Conservation (phyloP, 192 early-diverging fungal genomes). For the Podila verticillata region DNA sequence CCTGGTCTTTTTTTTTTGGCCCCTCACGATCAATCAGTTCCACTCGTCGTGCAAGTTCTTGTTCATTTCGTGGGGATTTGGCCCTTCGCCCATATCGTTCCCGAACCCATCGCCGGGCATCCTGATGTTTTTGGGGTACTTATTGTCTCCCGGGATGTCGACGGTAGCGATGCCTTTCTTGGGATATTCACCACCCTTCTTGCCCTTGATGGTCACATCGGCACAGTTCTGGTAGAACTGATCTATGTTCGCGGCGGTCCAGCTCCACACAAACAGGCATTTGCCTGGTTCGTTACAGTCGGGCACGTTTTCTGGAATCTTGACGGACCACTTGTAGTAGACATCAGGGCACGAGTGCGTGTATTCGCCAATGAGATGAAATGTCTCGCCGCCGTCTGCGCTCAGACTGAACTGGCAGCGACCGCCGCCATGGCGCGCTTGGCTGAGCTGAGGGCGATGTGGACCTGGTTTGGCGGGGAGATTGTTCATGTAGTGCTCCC, state of each 20-base stretch:
- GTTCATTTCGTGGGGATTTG: neutral
- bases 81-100: constrained; percentile 25
- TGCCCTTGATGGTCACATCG: constrained; percentile 66
- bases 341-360: constrained; percentile 50
- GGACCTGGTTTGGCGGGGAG: neutral
- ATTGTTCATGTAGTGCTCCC: neutral
- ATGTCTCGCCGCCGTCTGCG: constrained; percentile 70
- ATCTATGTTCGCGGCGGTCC: constrained; percentile 70
- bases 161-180: constrained; percentile 25
- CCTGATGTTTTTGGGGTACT: neutral
- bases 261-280: constrained; percentile 62
- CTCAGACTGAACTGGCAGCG: constrained; percentile 73
- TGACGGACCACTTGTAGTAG: constrained; percentile 50
- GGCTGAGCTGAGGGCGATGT: constrained; percentile 14
- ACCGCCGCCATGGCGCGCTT: constrained; percentile 71
- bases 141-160: constrained; percentile 10
- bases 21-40: neutral
- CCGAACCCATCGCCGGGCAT: constrained; percentile 16
- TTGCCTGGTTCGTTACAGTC: constrained; percentile 20
- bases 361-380: constrained; percentile 45
- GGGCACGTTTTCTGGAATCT: constrained; percentile 50
- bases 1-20: too few species aligned
- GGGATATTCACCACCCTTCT: constrained; percentile 13
- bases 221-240: constrained; percentile 84
- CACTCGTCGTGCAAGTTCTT: constrained; percentile 2